Percentiles rank a stretch among this genome's conserved stretches.
These are phyloP conservation scores for Leucoagaricus sp. DNA, from an alignment of 1,284 basidiomycete species.

Conservation along the genomic window DNA sequence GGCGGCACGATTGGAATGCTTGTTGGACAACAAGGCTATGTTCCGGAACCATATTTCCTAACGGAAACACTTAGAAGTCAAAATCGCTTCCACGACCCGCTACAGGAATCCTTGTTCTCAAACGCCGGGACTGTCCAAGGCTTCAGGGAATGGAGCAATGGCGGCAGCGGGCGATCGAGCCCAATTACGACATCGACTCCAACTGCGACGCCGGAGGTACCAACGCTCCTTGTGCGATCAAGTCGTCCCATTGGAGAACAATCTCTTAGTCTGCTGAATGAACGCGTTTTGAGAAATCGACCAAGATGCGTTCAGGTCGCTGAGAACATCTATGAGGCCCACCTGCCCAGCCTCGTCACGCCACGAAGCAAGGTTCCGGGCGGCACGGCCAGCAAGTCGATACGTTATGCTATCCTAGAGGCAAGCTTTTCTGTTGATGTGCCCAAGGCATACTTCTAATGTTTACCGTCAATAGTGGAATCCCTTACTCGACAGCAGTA, in stretches of 20 bases:
- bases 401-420: conserved; percentile 81
- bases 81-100: conserved; percentile 83
- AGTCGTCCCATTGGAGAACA: conserved; percentile 65
- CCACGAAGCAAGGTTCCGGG: conserved; percentile 67
- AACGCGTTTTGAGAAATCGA: conserved; percentile 28
- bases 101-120: conserved; percentile 79
- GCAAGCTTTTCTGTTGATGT: conserved; percentile 37
- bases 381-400: conserved; percentile 62
- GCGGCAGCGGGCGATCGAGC: conserved; percentile 54
- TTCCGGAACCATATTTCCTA: conserved; percentile 86
- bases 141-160: conserved; percentile 67
- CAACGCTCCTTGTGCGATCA: conserved; percentile 68
- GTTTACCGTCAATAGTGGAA: conserved; percentile 75
- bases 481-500: conserved; percentile 86
- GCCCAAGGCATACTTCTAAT: neutral
- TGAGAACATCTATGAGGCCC: conserved; percentile 67
- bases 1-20: conserved; percentile 92
- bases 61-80: conserved; percentile 81
- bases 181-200: conserved; percentile 34
- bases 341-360: conserved; percentile 75
- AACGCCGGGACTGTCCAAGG: conserved; percentile 71
- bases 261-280: conserved; percentile 35
- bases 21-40: conserved; percentile 76
- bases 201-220: conserved; percentile 27
- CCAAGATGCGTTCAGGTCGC: conserved; percentile 53